Percentiles rank a stretch among this genome's conserved stretches.
Evolutionary conservation across 2,329 filamentous ascomycete species (phyloP).

Genomic region (Rhynchosporium graminicola): DNA sequence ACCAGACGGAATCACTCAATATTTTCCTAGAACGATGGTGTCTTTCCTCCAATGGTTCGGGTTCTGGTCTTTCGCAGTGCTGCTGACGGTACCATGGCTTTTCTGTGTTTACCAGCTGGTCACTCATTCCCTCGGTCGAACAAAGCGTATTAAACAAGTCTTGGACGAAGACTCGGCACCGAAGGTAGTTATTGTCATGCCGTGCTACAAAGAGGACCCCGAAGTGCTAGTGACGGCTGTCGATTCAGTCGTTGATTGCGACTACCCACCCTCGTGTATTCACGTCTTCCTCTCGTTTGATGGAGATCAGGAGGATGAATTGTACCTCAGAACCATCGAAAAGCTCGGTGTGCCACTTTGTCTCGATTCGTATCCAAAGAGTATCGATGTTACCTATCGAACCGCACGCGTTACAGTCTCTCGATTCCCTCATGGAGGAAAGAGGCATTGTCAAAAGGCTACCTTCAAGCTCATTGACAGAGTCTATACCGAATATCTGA

Average conservation of each 20-base stretch:
- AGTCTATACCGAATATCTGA: slow-evolving; percentile 84
- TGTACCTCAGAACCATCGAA: slow-evolving; percentile 84
- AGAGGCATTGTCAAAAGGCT: slow-evolving; percentile 88
- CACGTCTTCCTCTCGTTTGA: slow-evolving; percentile 97
- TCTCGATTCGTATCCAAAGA: slow-evolving; percentile 77
- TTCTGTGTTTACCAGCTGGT: slow-evolving; percentile 92
- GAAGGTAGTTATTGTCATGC: slow-evolving; percentile 96
- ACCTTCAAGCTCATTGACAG: slow-evolving; percentile 93
- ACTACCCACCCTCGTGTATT: slow-evolving; percentile 88
- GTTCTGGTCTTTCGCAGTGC: slow-evolving; percentile 86
- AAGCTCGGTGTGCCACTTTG: slow-evolving; percentile 79
- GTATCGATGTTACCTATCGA: slow-evolving; percentile 86
- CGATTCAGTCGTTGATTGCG: slow-evolving; percentile 89
- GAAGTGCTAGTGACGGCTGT: slow-evolving; percentile 82
- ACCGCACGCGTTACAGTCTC: slow-evolving; percentile 85
- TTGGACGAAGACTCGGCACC: slow-evolving; percentile 84
- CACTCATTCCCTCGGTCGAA: slow-evolving; percentile 80
- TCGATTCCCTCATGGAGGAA: slow-evolving; percentile 89
- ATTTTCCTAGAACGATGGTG: slow-evolving; percentile 72
- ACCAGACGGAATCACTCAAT: slow-evolving; percentile 67
- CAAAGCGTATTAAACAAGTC: slow-evolving; percentile 78
- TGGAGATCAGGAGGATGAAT: slow-evolving; percentile 82
- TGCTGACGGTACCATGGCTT: slow-evolving; percentile 87
- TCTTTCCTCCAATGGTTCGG: slow-evolving; percentile 86
- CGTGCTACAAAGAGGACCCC: slow-evolving; percentile 90